A percentile compares a stretch with the other conserved stretches of the same genome.
phyloP scores from a whole-genome alignment of 2,329 filamentous ascomycete species.

The Calonectria montana region DNA sequence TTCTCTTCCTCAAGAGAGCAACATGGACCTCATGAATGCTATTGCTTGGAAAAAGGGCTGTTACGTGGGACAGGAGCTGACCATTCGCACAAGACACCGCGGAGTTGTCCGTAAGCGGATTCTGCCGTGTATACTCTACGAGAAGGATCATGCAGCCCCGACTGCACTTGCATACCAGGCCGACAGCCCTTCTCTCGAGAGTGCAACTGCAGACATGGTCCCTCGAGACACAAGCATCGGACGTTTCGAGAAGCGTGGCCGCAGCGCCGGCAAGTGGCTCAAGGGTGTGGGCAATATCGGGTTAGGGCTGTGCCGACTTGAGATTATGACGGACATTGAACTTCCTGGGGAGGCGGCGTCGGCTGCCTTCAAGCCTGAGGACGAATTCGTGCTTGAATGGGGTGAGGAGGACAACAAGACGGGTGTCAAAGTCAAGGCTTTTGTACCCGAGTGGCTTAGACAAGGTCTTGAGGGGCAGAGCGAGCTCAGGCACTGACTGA shows the following conservation, averaged over 20 bases:
- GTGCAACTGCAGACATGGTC: conserved; percentile 49
- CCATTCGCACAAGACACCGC: conserved; percentile 93
- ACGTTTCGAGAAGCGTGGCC: conserved; percentile 66
- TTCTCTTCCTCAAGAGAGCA: conserved; percentile 87
- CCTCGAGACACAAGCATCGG: conserved; percentile 62
- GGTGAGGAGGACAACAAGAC: conserved; percentile 53
- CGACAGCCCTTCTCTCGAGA: conserved; percentile 38
- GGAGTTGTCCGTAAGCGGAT: conserved; percentile 94
- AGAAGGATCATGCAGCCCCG: conserved; percentile 52
- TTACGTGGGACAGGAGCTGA: conserved; percentile 96
- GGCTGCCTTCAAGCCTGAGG: conserved; percentile 69
- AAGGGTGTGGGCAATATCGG: conserved; percentile 86
- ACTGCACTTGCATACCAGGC: conserved; percentile 60
- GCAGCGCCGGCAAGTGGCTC: conserved; percentile 85
- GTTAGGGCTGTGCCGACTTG: conserved; percentile 85
- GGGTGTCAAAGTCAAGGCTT: conserved; percentile 75
- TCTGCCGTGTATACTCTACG: conserved; percentile 82
- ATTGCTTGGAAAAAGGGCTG: conserved; percentile 97
- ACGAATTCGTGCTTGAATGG: conserved; percentile 72
- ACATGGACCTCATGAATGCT: conserved; percentile 86
- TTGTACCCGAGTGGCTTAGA: conserved; percentile 83
- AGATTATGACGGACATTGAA: conserved; percentile 87
- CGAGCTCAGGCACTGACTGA: conserved; percentile 16
- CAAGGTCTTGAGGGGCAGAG: conserved; percentile 49
- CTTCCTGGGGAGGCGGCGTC: conserved; percentile 76